Base-by-base conservation (phyloP, 768 basidiomycete genomes). In the Phaeotremella fagi region DNA sequence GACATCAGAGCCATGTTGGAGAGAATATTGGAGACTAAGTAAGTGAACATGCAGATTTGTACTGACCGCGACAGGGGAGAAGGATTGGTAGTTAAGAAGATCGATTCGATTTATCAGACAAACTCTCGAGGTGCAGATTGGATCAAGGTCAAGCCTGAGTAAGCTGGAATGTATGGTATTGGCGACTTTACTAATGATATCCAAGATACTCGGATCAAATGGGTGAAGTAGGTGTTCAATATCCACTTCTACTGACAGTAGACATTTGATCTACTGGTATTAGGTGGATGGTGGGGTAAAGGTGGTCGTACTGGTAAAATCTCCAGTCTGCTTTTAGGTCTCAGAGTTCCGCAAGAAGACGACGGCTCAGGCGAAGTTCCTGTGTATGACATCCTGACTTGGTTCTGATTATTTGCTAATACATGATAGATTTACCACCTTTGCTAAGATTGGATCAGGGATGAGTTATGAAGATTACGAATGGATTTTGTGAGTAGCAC, bases 1-100 rank as follows among this genome's bases (percentile, higher is more conserved):
- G 90, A 97, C 68, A 85, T 99, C 11, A 80, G 88, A 45, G 76
- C 78, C 26, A 80, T 80, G 59, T 85, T 99, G 83, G 85, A 91
- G 46, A 80, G 85, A 49, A 79, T 98, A 47, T 85, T 99, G 80
- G 85, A 82, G 25, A 74, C 79, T n/a, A 73, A 75, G 78, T 78
- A 18, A 38, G 76, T 59, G 12, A 3, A 38, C 31, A 7, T 33
- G 9, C 16, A 7, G 31, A 16, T 33, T 7, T 33, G 45, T 27
- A 35, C 41, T 45, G 45, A 45, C 37, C 12, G 7, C 18, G 11
- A 24, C 18, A 83, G 89, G 50, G 95, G 95, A 3, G 95, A 98
- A 73, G 95, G 95, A 0, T 77, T 99, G 12, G 86, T 98, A 6
- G 80, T 98, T 54, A 99, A 99, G 72, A 85, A 90, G 61, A 85